Conservation (phyloP, 768 basidiomycete species). For the Royoungia palumana region DNA sequence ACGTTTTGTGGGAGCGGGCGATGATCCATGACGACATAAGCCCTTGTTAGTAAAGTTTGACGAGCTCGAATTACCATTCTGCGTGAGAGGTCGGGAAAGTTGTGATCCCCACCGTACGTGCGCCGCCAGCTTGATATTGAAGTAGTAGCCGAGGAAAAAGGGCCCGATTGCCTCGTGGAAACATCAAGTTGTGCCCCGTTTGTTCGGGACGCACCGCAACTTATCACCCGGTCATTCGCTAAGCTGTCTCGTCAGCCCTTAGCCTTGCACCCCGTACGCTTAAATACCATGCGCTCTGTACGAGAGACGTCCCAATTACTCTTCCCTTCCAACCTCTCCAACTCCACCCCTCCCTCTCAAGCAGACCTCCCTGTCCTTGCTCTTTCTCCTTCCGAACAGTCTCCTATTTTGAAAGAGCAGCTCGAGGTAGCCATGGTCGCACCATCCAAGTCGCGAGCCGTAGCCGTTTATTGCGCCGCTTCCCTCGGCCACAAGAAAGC, state of each 20-base stretch:
- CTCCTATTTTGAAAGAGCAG: conserved; percentile 6
- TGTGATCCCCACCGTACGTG: too few species aligned
- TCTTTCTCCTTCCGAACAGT: not conserved
- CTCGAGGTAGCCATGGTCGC: conserved; percentile 26
- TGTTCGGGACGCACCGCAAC: not conserved
- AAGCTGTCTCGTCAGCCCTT: conserved; percentile 4
- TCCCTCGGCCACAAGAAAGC: conserved; percentile 60
- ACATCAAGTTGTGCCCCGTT: not conserved
- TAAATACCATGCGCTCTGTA: conserved; percentile 21
- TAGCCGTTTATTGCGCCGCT: conserved; percentile 87
- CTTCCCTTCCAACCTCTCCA: conserved; percentile 4
- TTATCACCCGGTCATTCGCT: conserved; percentile 10
- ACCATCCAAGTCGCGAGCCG: conserved; percentile 35
- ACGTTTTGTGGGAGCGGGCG: too few species aligned
- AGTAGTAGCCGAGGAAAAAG: not conserved
- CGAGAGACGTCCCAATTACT: conserved; percentile 11
- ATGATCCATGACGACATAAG: too few species aligned
- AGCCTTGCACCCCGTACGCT: conserved; percentile 16
- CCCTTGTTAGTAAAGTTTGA: too few species aligned
- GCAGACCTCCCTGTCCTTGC: not conserved
- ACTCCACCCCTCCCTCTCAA: not conserved
- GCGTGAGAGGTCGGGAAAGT: too few species aligned
- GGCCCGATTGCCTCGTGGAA: conserved; percentile 22
- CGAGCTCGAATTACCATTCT: too few species aligned
- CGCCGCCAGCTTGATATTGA: too few species aligned